These are phyloP conservation scores for Telopea speciosissima DNA, from an alignment of 177 flowering plant species.

Conservation along the genomic window DNA sequence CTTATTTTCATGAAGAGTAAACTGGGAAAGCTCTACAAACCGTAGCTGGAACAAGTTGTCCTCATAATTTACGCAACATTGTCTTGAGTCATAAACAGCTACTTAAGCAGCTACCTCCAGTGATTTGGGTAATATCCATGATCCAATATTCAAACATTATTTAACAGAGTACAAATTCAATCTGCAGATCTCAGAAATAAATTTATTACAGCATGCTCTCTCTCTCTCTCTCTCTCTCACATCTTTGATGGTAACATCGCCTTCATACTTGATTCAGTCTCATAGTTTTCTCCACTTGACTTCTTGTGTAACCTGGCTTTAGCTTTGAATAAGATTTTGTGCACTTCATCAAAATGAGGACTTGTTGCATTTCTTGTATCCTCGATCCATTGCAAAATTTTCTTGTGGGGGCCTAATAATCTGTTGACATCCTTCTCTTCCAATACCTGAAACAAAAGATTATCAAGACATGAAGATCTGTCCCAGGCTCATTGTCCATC, in stretches of 20 bases:
- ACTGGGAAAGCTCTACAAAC: no score
- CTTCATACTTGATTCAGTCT: constrained; percentile 14
- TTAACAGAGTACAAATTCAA: no score
- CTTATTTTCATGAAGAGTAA: no score
- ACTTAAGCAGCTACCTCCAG: no score
- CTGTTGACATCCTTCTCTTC: constrained; percentile 50
- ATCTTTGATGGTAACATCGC: constrained; percentile 24
- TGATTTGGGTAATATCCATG: no score
- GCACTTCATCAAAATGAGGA: constrained; percentile 84
- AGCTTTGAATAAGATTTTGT: constrained; percentile 40
- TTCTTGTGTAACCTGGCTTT: constrained; percentile 38
- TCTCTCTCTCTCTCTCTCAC: constrained; percentile 10
- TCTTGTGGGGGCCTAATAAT: constrained; percentile 61
- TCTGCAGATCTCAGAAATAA: no score
- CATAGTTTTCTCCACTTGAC: constrained; percentile 8
- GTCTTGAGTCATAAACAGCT: no score
- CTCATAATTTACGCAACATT: no score
- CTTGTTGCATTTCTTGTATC: constrained; percentile 54
- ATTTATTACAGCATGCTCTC: not conserved
- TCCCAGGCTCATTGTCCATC: not conserved
- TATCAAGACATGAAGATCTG: not conserved
- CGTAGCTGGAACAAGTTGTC: no score
- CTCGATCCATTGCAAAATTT: constrained; percentile 78
- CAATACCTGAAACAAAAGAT: constrained; percentile 40
- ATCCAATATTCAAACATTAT: no score